Conservation (phyloP, 441 rosid genomes). For the Oxalis stricta region DNA sequence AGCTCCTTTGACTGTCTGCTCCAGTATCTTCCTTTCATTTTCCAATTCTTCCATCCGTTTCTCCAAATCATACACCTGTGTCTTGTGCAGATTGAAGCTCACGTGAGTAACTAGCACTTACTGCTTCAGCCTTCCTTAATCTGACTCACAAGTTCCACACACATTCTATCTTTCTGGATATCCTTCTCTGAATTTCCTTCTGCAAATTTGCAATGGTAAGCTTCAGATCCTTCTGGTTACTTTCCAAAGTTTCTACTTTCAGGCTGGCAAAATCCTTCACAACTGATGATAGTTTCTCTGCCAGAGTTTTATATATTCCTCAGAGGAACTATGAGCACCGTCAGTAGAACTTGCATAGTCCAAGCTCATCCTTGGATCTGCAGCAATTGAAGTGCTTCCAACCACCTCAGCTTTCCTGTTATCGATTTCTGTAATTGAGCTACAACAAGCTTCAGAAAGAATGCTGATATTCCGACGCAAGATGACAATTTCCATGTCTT, state of each 20-base stretch:
- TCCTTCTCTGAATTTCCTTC: slow-evolving; percentile 90
- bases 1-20: slow-evolving; percentile 44
- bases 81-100: slow-evolving; percentile 67
- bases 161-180: slow-evolving; percentile 67
- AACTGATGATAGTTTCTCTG: slow-evolving; percentile 39
- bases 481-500: slow-evolving; percentile 37
- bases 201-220: slow-evolving; percentile 55
- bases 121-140: slow-evolving; percentile 88
- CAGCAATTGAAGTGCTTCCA: slow-evolving; percentile 18
- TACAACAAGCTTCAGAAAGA: slow-evolving; percentile 65
- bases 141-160: slow-evolving; percentile 84
- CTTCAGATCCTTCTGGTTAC: slow-evolving; percentile 64
- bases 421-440: slow-evolving; percentile 57
- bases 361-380: slow-evolving; percentile 19
- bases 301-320: slow-evolving; percentile 45
- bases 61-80: slow-evolving; percentile 45
- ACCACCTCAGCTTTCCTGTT: slow-evolving; percentile 38
- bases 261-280: slow-evolving; percentile 36
- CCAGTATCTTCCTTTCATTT: slow-evolving; percentile 43
- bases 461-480: slow-evolving; percentile 40
- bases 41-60: slow-evolving; percentile 32
- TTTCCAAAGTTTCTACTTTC: slow-evolving; percentile 41
- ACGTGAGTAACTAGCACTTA: slow-evolving; percentile 37
- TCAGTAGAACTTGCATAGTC: slow-evolving; percentile 16
- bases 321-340: slow-evolving; percentile 26